Evolutionary conservation across 768 basidiomycete genomes (phyloP), one percentile per base, ranked within the genome.

Genomic region (Tubosaeta sp.): DNA sequence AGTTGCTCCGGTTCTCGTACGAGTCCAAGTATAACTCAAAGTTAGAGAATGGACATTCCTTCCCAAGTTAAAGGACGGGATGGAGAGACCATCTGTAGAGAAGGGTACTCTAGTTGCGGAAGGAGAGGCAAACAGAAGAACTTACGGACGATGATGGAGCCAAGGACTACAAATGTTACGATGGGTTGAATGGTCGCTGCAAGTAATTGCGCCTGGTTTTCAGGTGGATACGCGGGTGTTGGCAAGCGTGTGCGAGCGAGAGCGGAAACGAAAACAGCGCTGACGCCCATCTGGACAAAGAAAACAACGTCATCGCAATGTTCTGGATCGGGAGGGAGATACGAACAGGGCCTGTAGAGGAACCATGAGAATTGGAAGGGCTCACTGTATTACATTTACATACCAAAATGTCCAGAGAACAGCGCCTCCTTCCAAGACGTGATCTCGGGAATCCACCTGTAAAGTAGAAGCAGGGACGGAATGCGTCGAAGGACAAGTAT

Each of bases 381-480:
- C 50, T 18, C 2, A 45, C 29, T 0, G 21, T 19, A 32, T 32
- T 8, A 12, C 8, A 64, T 69, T 39, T 13, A 30, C 62, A 13
- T 60, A 82, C 86, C 94, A 64, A 95, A 97, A 73, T 96, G 94
- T 3, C 95, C 95, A 5, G 80, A 82, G 65, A 98, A 96, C 4
- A 93, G 56, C 0, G 95, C 94, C 69, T 97, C 92, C 40, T 80
- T 76, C 84, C 92, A 89, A 19, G 80, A 83, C 34, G 69, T 67
- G 57, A 97, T 89, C 66, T 97, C 94, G 0, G 94, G 95, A 13
- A 96, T 80, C 78, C 83, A 90, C 53, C 71, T 80, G 60, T 94
- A 94, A 3, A 96, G 72, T 3, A 82, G 59, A 47, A 96, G 69
- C 41, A 97, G 75, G 13, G 81, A 71, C 0, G 94, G 94, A 24